Base-by-base conservation (phyloP, 2,329 filamentous ascomycete genomes). In the Pseudophaeomoniella oleicola region DNA sequence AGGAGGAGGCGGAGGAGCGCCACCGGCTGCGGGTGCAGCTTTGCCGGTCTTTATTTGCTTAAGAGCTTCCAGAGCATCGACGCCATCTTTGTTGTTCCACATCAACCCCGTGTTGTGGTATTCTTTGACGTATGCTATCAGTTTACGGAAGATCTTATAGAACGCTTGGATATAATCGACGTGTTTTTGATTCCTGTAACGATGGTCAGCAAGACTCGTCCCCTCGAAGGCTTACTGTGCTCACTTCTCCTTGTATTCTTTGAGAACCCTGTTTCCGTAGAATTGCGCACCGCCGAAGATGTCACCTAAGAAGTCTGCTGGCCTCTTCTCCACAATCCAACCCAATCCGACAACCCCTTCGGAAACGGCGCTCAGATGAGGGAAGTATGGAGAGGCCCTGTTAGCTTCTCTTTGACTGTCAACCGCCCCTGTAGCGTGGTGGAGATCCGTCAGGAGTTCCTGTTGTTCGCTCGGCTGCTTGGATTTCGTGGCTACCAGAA, bases 81-180 rank as follows among this genome's bases (percentile, higher is more conserved):
- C 66, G 19, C 74, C 75, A 42, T 83, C 81, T 45, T 78, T 71
- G 33, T 78, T 64, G 57, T 96, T 96, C 90, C 90, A 98, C 4
- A 74, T 72, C 41, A 96, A 71, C 34, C 87, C 88, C 34, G 69
- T 75, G 13, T 75, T 64, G 55, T 83, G 92, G 55, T 88, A 76
- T 49, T 84, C 75, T 63, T 88, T 88, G 46, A 90, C 76, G 55
- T 92, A 94, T 35, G 80, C 77, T 39, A 75, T 67, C 31, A 98
- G 75, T 18, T 86, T 78, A 49, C 80, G 82, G 66, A 94, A 92
- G 41, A 94, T 72, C 50, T 79, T 77, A 60, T 93, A 93, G 64
- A 92, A 94, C n/a, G 85, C 69, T 51, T 88, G 82, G 19, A 94
- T 76, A 75, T 87, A 98, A 52, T 90, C 79, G 38, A 87, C 71